A percentile compares a stretch with the other conserved stretches of the same genome.
These are phyloP conservation scores for Trichoderma aggressivum DNA, from an alignment of 2,329 filamentous ascomycete species.

Conservation along the genomic window DNA sequence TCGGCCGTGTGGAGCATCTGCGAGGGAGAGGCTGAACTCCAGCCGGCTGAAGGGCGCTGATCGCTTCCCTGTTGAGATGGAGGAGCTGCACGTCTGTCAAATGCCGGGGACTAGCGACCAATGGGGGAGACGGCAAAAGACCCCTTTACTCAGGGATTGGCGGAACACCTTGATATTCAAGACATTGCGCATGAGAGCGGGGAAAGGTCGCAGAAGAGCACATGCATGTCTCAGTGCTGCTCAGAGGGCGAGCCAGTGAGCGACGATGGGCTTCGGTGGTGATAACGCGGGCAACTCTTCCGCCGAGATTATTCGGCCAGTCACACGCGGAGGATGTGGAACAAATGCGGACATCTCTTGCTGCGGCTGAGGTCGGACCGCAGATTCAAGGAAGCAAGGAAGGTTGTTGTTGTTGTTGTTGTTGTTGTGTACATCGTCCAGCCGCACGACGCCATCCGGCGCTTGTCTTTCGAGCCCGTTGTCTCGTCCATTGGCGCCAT, in stretches of 20 bases:
- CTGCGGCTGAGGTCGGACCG: conserved; percentile 11
- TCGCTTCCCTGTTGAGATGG: conserved; percentile 12
- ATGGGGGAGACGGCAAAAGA: not conserved
- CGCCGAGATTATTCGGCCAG: conserved; percentile 5
- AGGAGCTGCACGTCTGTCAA: conserved; percentile 3
- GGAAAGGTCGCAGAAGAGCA: conserved; percentile 1
- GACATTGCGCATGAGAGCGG: conserved; percentile 1
- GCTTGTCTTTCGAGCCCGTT: not conserved
- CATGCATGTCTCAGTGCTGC: conserved; percentile 18
- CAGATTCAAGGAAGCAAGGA: not conserved
- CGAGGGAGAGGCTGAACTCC: conserved; percentile 10
- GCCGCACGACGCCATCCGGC: not conserved
- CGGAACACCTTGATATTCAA: conserved; percentile 7
- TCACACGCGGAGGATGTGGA: not conserved
- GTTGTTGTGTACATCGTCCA: not conserved
- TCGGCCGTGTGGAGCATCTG: not conserved
- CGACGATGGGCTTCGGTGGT: not conserved
- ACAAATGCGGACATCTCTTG: not conserved
- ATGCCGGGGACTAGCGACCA: conserved; percentile 15
- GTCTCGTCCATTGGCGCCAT: not conserved
- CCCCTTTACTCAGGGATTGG: conserved; percentile 8
- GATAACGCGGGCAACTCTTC: not conserved
- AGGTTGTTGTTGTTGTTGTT: not conserved
- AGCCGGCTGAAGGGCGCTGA: conserved; percentile 16
- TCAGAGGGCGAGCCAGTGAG: not conserved